These are phyloP conservation scores for Alternaria sp. DNA, from an alignment of 2,329 filamentous ascomycete species.

Conservation along the genomic window DNA sequence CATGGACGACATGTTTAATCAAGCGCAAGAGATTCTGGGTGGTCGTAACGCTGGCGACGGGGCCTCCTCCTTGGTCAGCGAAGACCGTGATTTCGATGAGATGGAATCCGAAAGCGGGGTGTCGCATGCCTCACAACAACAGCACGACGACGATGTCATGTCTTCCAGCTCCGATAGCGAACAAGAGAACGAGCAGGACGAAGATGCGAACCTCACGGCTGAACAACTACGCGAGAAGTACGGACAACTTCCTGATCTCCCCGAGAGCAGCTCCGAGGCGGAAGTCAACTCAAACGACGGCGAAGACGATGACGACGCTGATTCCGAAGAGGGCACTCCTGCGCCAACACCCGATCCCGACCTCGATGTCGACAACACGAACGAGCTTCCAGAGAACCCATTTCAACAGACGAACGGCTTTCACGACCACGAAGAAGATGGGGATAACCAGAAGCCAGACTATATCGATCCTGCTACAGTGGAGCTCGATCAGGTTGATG, in stretches of 20 bases:
- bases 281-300: constrained; percentile 43
- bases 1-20: constrained; percentile 74
- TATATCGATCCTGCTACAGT: constrained; percentile 47
- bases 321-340: constrained; percentile 27
- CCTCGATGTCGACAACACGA: constrained; percentile 28
- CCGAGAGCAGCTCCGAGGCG: constrained; percentile 43
- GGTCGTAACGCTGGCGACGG: constrained; percentile 41
- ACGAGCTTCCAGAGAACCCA: constrained; percentile 16
- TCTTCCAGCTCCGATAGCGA: constrained; percentile 45
- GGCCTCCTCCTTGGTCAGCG: constrained; percentile 48
- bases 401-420: constrained; percentile 31
- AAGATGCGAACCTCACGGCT: constrained; percentile 71
- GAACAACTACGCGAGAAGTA: constrained; percentile 75
- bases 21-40: constrained; percentile 61
- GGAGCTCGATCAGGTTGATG: constrained; percentile 51
- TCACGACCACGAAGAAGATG: constrained; percentile 23
- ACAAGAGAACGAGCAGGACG: constrained; percentile 54
- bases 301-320: constrained; percentile 40
- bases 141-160: constrained; percentile 53
- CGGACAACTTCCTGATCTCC: constrained; percentile 63
- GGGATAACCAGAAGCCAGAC: constrained; percentile 19
- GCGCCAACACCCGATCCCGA: constrained; percentile 42
- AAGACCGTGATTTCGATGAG: constrained; percentile 49
- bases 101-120: constrained; percentile 53
- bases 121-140: constrained; percentile 43